Evolutionary conservation across 257 asterid species (phyloP), one percentile per base, ranked within the genome.

Genomic region (Pogostemon cablin): DNA sequence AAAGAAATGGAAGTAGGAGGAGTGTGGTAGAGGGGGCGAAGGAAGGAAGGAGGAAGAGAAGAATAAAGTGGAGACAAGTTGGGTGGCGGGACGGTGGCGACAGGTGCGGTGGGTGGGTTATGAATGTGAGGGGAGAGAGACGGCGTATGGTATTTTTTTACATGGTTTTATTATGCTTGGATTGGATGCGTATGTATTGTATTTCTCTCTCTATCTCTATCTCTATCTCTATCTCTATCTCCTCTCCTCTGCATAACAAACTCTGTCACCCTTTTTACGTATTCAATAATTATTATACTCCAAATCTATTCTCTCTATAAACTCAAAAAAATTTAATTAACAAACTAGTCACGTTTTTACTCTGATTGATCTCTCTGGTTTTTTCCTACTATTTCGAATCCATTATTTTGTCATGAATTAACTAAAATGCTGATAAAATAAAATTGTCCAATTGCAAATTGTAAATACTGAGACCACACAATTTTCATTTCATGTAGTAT

Each of bases 81-180:
- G 79, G 78, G 79, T 52, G 71, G 79, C 81, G 65, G 81, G 83
- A 61, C 72, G 79, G 80, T 68, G 80, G 83, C 80, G 80, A 77
- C 80, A 80, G 81, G 81, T 80, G 80, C 58, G 59, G 81, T 68
- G 78, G 81, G 78, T 70, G 77, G 82, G 75, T 67, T 74, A 74
- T 72, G 87, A 74, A 72, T 74, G 82, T 71, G 62, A 35, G 12
- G 12, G 46, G 72, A 7, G 34, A 48, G 65, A 64, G 70, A 41
- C 32, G 66, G 68, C 69, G 49, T 8, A 38, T 49, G 34, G 68
- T 40, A 73, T 62, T 58, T 73, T 4, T 38, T 41, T 64, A 39
- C 7, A 42, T 41, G 52, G 38, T 50, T 68, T 47, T 59, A 49
- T 53, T 52, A 60, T 54, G 49, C 9, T 6, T 44, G 57, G 39